Conservation (phyloP, 495 filamentous ascomycete species). For the Aspergillus nidulans region DNA sequence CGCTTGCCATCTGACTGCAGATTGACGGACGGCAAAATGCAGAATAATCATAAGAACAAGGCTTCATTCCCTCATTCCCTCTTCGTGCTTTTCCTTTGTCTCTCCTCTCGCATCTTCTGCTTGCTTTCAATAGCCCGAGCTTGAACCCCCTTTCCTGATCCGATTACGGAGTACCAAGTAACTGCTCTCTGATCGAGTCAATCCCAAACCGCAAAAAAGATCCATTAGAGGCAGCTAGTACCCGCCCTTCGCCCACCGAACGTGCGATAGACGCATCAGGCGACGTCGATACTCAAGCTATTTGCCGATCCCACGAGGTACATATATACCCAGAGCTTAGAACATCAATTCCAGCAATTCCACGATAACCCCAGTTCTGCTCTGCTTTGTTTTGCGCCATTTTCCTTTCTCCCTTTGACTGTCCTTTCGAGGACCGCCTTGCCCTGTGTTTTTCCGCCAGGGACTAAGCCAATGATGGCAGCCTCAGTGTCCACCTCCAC, state of each 20-base stretch:
- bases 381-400: background rate
- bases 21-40: background rate
- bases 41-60: background rate
- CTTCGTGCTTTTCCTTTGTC: background rate
- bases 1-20: background rate
- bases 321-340: background rate
- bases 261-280: constrained; percentile 1
- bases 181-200: background rate
- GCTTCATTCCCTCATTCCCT: background rate
- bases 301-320: constrained; percentile 16
- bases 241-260: constrained; percentile 9
- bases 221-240: background rate
- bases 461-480: constrained; percentile 28
- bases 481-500: constrained; percentile 42
- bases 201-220: background rate
- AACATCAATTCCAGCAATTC: background rate
- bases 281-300: constrained; percentile 13
- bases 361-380: background rate
- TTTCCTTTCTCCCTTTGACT: background rate
- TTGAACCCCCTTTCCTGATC: background rate
- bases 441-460: constrained; percentile 1
- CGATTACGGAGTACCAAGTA: background rate
- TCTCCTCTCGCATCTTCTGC: background rate
- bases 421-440: background rate
- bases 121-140: background rate